Evolutionary conservation across 345 rosid species (phyloP).

Genomic region (Firmiana major): DNA sequence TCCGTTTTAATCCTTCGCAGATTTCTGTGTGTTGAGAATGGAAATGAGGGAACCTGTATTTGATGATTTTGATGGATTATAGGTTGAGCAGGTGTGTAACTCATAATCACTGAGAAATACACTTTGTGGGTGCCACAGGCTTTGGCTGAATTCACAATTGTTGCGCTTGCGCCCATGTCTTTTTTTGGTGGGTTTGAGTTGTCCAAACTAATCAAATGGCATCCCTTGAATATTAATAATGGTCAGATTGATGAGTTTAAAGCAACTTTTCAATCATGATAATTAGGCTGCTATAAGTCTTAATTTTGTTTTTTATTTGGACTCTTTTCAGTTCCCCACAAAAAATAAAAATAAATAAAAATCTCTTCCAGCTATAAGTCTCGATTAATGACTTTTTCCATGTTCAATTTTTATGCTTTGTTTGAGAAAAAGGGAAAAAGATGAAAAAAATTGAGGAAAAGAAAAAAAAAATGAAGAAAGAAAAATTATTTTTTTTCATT

Average conservation of each 20-base stretch:
- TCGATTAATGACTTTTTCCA: no score
- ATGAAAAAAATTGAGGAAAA: no score
- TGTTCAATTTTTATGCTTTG: no score
- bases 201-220: background rate
- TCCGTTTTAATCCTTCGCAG: background rate
- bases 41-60: background rate
- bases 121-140: background rate
- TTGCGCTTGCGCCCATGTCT: no score
- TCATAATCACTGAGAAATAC: background rate
- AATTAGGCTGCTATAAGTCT: background rate
- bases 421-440: no score
- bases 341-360: no score
- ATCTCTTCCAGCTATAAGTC: no score
- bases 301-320: no score
- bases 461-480: no score
- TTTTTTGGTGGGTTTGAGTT: background rate
- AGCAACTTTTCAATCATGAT: background rate
- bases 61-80: background rate
- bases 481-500: no score
- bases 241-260: background rate
- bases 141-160: background rate
- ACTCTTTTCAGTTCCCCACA: no score
- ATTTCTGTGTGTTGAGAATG: background rate
- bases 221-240: background rate
- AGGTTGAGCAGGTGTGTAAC: background rate